phyloP scores from a whole-genome alignment of 768 basidiomycete genomes.

The Phlebiopsis gigantea region DNA sequence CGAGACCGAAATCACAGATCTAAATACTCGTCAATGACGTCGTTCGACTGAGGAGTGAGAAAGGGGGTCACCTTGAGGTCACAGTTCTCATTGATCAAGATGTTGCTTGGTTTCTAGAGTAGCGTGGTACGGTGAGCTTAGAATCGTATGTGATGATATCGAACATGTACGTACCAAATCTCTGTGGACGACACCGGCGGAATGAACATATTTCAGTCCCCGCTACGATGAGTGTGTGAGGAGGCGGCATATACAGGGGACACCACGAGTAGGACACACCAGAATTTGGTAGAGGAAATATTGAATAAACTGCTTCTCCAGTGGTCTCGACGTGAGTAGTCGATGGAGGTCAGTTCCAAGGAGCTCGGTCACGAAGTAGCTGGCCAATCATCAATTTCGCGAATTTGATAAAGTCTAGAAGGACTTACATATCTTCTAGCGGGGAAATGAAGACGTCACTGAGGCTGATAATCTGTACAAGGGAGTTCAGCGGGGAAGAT shows the following conservation, averaged over 20 bases:
- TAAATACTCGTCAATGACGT: conserved; percentile 27
- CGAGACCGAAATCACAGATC: conserved; percentile 99
- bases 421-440: conserved; percentile 88
- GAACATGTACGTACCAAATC: conserved; percentile 56
- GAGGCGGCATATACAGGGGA: no score
- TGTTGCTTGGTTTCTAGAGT: conserved; percentile 93
- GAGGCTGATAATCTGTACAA: conserved; percentile 89
- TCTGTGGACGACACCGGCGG: conserved; percentile 96
- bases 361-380: conserved; percentile 98
- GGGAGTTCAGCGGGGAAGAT: conserved; percentile 24
- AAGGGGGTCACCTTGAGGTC: conserved; percentile 89
- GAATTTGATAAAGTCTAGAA: conserved; percentile 7
- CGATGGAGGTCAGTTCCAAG: conserved; percentile 98
- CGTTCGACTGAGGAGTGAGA: background rate
- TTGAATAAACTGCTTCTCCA: conserved; percentile 99
- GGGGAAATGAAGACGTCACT: conserved; percentile 99
- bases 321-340: conserved; percentile 88
- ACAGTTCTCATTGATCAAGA: conserved; percentile 99
- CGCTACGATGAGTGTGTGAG: no score
- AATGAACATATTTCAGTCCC: conserved; percentile 98
- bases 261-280: conserved; percentile 56
- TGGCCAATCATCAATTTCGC: conserved; percentile 26
- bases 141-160: background rate
- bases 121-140: background rate
- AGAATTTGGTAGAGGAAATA: conserved; percentile 99